Base-by-base conservation (phyloP, 2,329 filamentous ascomycete species). In the Raffaelea ambrosiae region DNA sequence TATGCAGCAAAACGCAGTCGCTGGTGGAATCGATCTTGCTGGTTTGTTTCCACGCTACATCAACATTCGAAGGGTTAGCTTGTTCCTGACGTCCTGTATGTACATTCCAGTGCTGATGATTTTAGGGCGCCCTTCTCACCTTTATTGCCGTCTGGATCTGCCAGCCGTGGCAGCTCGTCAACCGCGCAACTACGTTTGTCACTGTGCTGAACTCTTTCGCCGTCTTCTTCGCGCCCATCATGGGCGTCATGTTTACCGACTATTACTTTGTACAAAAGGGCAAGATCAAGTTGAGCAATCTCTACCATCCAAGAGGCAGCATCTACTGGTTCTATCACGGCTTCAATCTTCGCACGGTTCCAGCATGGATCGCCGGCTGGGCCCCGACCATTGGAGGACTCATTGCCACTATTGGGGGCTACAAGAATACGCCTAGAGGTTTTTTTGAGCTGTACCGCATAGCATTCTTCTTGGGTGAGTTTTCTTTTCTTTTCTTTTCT, bases 61-160 rank as follows among this genome's bases (percentile, higher is more conserved):
- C 59, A 77, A 76, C 57, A 79, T 79, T 49, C 63, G 74, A 4
- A 68, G 77, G n/a, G n/a, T n/a, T n/a, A n/a, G n/a, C n/a, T n/a
- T n/a, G n/a, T n/a, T n/a, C n/a, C n/a, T n/a, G n/a, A n/a, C n/a
- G n/a, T n/a, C n/a, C n/a, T n/a, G n/a, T n/a, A n/a, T n/a, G n/a
- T n/a, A n/a, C n/a, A n/a, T n/a, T n/a, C n/a, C n/a, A n/a, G n/a
- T n/a, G n/a, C n/a, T n/a, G n/a, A n/a, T n/a, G n/a, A n/a, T n/a
- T n/a, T n/a, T n/a, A n/a, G 2, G 77, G 77, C 1, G 67, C 67
- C 3, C 72, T 73, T 50, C 60, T 79, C 38, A 69, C 66, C 4
- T 63, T 69, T 0, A 52, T 73, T 3, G 59, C 75, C 7, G 66
- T 64, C 13, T 67, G 72, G 31, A 63, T 64, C 0, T 63, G 69